Conservation (phyloP, 257 asterid genomes). For the Solanum arcanum region DNA sequence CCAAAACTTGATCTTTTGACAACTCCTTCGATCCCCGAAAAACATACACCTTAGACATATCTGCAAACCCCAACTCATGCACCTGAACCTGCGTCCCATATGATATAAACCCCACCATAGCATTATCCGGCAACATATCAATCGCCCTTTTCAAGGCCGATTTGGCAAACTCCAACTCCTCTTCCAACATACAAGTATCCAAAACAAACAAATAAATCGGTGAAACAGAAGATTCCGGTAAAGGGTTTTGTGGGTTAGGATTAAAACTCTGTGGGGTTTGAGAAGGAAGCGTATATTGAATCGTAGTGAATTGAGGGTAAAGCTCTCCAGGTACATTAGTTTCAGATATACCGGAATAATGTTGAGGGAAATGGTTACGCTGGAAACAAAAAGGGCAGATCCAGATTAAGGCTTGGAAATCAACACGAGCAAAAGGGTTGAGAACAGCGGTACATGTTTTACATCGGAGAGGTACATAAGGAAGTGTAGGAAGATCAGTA, state of each 20-base stretch:
- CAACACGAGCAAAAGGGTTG: slow-evolving; percentile 75
- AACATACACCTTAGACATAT: slow-evolving; percentile 75
- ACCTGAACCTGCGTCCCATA: slow-evolving; percentile 97
- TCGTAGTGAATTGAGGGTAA: slow-evolving; percentile 71
- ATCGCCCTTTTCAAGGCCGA: slow-evolving; percentile 79
- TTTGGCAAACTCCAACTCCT: slow-evolving; percentile 78
- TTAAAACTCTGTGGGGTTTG: background rate
- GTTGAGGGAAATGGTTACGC: slow-evolving; percentile 73
- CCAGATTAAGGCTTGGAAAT: slow-evolving; percentile 84
- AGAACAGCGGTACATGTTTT: slow-evolving; percentile 74
- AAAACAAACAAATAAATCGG: slow-evolving; percentile 72
- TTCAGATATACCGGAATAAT: slow-evolving; percentile 52
- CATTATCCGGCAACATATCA: slow-evolving; percentile 79
- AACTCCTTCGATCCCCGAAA: slow-evolving; percentile 82
- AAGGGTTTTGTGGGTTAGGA: slow-evolving; percentile 42
- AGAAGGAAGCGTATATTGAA: slow-evolving; percentile 38
- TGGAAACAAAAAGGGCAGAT: slow-evolving; percentile 96
- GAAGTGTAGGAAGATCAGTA: slow-evolving; percentile 59
- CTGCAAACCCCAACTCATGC: slow-evolving; percentile 86
- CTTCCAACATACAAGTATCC: slow-evolving; percentile 93
- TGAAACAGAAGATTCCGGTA: slow-evolving; percentile 13
- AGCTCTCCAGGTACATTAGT: slow-evolving; percentile 79
- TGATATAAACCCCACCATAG: slow-evolving; percentile 92
- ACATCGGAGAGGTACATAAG: slow-evolving; percentile 75
- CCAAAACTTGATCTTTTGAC: slow-evolving; percentile 81